Conservation (phyloP, 179 eudicot genomes). For the Sideroxylon spinosum region DNA sequence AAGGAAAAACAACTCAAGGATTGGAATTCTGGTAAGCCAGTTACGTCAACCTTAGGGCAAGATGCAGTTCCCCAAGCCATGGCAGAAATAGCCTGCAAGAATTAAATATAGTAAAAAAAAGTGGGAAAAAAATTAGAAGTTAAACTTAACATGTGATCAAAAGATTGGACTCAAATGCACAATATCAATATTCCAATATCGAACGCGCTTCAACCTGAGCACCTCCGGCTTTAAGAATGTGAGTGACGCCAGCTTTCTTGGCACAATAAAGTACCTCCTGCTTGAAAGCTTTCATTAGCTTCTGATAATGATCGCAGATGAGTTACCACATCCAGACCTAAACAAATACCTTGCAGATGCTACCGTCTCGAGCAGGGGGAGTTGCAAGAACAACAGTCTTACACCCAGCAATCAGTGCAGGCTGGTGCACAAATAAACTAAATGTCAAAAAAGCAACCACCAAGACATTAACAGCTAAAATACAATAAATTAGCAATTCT, state of each 20-base stretch:
- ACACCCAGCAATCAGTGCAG: slow-evolving; percentile 93
- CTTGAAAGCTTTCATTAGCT: slow-evolving; percentile 12
- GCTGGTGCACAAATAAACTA: slow-evolving; percentile 40
- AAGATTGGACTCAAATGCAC: not conserved
- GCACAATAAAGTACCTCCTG: slow-evolving; percentile 97
- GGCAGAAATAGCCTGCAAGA: slow-evolving; percentile 83
- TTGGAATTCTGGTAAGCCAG: too few species aligned
- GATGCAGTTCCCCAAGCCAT: slow-evolving; percentile 98
- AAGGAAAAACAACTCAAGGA: too few species aligned
- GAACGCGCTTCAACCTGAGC: slow-evolving; percentile 60
- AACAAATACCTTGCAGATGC: slow-evolving; percentile 75
- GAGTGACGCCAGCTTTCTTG: slow-evolving; percentile 95
- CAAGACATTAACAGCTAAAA: slow-evolving; percentile 7
- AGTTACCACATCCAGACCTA: not conserved
- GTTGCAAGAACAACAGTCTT: slow-evolving; percentile 87
- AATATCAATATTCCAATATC: not conserved
- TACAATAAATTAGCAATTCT: not conserved
- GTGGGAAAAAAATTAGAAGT: not conserved
- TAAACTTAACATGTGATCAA: not conserved
- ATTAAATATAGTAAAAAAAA: not conserved
- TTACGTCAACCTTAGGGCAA: slow-evolving; percentile 75
- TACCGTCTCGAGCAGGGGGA: slow-evolving; percentile 83
- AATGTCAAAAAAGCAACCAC: slow-evolving; percentile 10
- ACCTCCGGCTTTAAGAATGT: slow-evolving; percentile 97
- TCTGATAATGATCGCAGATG: not conserved